Base-by-base conservation (phyloP, 352 stramenopile genomes). In the Thraustochytrium striatum region DNA sequence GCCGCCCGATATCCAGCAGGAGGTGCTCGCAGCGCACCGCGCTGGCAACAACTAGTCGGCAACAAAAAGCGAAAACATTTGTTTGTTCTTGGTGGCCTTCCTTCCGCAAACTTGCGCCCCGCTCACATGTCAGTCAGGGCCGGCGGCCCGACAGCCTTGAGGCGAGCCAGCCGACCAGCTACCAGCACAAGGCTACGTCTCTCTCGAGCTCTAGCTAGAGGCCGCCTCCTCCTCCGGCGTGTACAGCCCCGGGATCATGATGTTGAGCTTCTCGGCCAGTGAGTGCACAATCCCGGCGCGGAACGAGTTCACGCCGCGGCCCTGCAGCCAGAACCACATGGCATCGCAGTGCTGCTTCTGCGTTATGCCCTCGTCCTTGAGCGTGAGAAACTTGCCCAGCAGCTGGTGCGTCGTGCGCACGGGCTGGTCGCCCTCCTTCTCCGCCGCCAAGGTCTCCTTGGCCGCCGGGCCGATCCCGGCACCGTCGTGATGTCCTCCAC, bases 311-410 rank as follows among this genome's bases (percentile, higher is more conserved):
- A 79, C 55, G 13, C 35, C 35, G 36, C 61, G 52, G 7, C n/a
- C 78, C n/a, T 84, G 69, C n/a, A 85, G 73, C 70, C 78, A 85
- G 25, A 82, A 41, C 70, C 78, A 85, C 44, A 85, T 81, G 19
- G 79, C 79, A 79, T 85, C 80, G 50, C 75, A 82, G 59, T 85
- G 82, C 58, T 84, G 57, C 50, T 83, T n/a, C 61, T 72, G 50
- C 9, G 70, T 82, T 57, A 84, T 84, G 43, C 38, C 57, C 7
- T 38, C 47, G 21, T 36, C 82, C 47, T 79, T 82, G 35, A 85
- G 43, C 44, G 57, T 82, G 35, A 85, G 73, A 43, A 84, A 84
- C 61, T 85, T 85, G 32, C 82, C 82, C 53, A 85, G 69, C 30
- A 85, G 81, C 57, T 85, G 82, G 52, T 83, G 75, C 1, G 72